Evolutionary conservation across 768 basidiomycete genomes (phyloP).

Genomic region (Calocera cornea): DNA sequence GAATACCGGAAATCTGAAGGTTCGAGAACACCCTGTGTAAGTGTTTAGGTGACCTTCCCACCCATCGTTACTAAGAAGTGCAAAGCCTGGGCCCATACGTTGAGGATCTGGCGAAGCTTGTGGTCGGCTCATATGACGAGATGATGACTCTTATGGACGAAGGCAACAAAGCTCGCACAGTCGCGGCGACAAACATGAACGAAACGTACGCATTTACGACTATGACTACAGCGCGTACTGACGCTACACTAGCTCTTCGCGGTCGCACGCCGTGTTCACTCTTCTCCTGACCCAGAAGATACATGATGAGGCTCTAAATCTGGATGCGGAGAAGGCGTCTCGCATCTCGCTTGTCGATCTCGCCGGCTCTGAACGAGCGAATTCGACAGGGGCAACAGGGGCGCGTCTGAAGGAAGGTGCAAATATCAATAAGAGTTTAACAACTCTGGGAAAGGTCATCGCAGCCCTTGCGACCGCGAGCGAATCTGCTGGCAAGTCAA

Average conservation of each 20-base stretch:
- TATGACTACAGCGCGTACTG: neutral
- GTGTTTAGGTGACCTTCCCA: neutral
- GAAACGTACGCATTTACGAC: conserved; percentile 55
- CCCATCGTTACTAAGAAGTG: conserved; percentile 9
- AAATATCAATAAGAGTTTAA: conserved; percentile 97
- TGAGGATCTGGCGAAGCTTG: conserved; percentile 88
- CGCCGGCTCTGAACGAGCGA: conserved; percentile 92
- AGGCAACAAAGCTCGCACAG: conserved; percentile 95
- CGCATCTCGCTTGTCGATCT: conserved; percentile 95
- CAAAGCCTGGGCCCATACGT: conserved; percentile 79
- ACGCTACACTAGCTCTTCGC: conserved; percentile 54
- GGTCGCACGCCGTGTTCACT: conserved; percentile 97
- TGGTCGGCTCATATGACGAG: conserved; percentile 80
- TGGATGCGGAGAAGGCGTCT: conserved; percentile 98
- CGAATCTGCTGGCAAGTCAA: conserved; percentile 38
- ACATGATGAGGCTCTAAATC: conserved; percentile 67
- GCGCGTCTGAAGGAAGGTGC: conserved; percentile 93
- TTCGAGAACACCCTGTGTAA: conserved; percentile 87
- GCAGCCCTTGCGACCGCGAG: conserved; percentile 62
- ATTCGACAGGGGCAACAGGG: conserved; percentile 94
- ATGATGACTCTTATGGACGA: conserved; percentile 99
- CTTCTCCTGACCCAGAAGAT: conserved; percentile 85
- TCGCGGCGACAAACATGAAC: conserved; percentile 99
- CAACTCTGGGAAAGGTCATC: conserved; percentile 96
- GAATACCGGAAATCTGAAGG: conserved; percentile 89